Percentiles rank a stretch among this genome's conserved stretches.
Conservation (phyloP, 2,329 filamentous ascomycete genomes). For the Massarina eburnea region DNA sequence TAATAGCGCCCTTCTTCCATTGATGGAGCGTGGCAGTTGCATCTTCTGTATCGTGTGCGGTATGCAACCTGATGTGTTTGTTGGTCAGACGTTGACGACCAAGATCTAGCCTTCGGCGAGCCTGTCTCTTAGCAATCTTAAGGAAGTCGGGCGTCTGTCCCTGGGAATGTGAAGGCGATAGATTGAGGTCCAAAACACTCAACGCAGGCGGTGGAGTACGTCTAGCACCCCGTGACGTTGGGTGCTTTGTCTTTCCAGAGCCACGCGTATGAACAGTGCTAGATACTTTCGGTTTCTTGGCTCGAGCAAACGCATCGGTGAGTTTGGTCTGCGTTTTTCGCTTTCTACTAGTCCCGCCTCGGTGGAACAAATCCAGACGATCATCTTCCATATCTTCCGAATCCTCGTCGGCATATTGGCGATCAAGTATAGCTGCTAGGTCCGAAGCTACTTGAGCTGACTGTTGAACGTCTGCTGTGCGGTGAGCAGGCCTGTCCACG, state of each 20-base stretch:
- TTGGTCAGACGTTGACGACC: constrained; percentile 55
- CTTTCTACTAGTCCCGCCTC: constrained; percentile 22
- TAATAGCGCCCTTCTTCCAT: constrained; percentile 53
- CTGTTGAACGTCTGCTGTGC: constrained; percentile 17
- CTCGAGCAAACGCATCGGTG: constrained; percentile 33
- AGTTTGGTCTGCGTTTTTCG: constrained; percentile 43
- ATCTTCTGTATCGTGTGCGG: constrained; percentile 57
- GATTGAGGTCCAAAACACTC: constrained; percentile 56
- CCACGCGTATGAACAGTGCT: not conserved
- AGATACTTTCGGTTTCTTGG: constrained; percentile 15
- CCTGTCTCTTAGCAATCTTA: constrained; percentile 56
- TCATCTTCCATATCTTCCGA: constrained; percentile 50
- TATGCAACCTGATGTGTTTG: constrained; percentile 57
- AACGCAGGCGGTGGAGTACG: constrained; percentile 30
- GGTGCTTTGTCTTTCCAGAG: constrained; percentile 9
- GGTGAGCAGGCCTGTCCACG: constrained; percentile 5
- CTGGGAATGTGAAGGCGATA: constrained; percentile 26
- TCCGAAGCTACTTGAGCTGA: constrained; percentile 19
- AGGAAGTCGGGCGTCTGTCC: constrained; percentile 55
- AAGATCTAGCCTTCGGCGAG: constrained; percentile 49
- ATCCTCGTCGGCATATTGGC: constrained; percentile 27
- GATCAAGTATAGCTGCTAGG: constrained; percentile 27
- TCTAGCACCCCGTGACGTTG: constrained; percentile 12
- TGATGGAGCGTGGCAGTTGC: constrained; percentile 51
- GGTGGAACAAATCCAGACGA: constrained; percentile 41